phyloP scores from a whole-genome alignment of 1,284 basidiomycete genomes.

The Sporisorium sorghi region DNA sequence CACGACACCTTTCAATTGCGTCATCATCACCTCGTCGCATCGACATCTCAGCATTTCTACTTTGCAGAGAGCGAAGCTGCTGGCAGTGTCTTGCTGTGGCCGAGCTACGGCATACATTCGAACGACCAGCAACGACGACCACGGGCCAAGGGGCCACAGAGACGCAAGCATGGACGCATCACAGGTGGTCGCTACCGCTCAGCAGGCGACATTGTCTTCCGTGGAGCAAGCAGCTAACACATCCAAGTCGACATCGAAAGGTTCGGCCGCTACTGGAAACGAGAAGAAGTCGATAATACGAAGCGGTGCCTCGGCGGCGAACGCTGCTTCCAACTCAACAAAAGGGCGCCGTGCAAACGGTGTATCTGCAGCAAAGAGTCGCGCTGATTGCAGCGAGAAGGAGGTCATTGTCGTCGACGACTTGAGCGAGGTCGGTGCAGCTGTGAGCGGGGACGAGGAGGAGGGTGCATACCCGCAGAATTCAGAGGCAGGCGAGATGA shows the following conservation, averaged over 20 bases:
- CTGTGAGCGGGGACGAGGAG: neutral
- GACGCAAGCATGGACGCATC: constrained; percentile 18
- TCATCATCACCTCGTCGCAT: too few relatives aligned
- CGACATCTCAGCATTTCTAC: neutral
- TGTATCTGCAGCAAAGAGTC: too few relatives aligned
- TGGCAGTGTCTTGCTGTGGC: neutral
- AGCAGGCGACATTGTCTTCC: constrained; percentile 19
- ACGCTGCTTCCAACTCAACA: neutral
- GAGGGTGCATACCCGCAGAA: constrained; percentile 9
- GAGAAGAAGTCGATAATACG: neutral
- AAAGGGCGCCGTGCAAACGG: neutral
- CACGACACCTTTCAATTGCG: neutral
- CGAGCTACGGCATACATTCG: neutral
- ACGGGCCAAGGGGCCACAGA: neutral
- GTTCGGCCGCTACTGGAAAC: neutral
- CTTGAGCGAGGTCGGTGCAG: too few relatives aligned
- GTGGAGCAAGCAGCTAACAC: constrained; percentile 5
- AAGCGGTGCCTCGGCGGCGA: neutral
- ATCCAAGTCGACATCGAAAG: neutral
- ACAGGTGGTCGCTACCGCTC: constrained; percentile 17
- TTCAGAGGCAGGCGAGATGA: constrained; percentile 31
- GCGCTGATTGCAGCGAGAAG: too few relatives aligned
- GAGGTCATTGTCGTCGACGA: constrained; percentile 5
- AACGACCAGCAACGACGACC: constrained; percentile 7
- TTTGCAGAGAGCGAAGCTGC: neutral